Percentiles rank a stretch among this genome's conserved stretches.
Conservation (phyloP, 768 basidiomycete species). For the Agaricus subrufescens region DNA sequence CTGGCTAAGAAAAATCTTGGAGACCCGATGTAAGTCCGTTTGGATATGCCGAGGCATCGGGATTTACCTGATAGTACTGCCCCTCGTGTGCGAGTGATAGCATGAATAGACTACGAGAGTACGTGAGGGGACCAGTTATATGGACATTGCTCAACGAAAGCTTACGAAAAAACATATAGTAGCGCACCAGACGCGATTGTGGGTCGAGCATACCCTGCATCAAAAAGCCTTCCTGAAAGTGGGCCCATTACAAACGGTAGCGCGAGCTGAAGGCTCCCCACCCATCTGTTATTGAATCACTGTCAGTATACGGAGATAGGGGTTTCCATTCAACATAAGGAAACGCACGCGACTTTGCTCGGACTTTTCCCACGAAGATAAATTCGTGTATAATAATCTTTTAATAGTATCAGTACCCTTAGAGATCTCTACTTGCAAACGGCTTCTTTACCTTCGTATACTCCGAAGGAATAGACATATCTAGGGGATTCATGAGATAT, state of each 20-base stretch:
- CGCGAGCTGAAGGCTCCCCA: slow-evolving; percentile 45
- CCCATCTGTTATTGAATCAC: slow-evolving; percentile 29
- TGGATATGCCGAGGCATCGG: not conserved
- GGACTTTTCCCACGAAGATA: slow-evolving; percentile 32
- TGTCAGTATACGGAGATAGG: not conserved
- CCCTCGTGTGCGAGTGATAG: slow-evolving; percentile 38
- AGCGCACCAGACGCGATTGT: slow-evolving; percentile 19
- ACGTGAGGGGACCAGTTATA: slow-evolving; percentile 8
- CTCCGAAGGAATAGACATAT: slow-evolving; percentile 25
- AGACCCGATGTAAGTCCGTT: slow-evolving; percentile 5
- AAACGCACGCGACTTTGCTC: slow-evolving; percentile 35
- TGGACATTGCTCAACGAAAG: slow-evolving; percentile 15
- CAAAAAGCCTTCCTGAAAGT: slow-evolving; percentile 37
- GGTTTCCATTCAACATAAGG: not conserved
- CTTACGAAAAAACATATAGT: slow-evolving; percentile 21
- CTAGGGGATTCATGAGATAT: slow-evolving; percentile 6
- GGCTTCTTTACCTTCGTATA: slow-evolving; percentile 26
- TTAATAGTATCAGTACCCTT: slow-evolving; percentile 22
- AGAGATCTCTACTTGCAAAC: slow-evolving; percentile 7
- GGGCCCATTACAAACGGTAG: slow-evolving; percentile 37
- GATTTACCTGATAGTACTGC: slow-evolving; percentile 36
- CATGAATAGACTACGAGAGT: slow-evolving; percentile 30
- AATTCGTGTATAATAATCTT: slow-evolving; percentile 38
- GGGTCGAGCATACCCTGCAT: slow-evolving; percentile 40
- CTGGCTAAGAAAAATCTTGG: slow-evolving; percentile 44